phyloP scores from a whole-genome alignment of 352 stramenopile species.

The Globisporangium carolinianum region DNA sequence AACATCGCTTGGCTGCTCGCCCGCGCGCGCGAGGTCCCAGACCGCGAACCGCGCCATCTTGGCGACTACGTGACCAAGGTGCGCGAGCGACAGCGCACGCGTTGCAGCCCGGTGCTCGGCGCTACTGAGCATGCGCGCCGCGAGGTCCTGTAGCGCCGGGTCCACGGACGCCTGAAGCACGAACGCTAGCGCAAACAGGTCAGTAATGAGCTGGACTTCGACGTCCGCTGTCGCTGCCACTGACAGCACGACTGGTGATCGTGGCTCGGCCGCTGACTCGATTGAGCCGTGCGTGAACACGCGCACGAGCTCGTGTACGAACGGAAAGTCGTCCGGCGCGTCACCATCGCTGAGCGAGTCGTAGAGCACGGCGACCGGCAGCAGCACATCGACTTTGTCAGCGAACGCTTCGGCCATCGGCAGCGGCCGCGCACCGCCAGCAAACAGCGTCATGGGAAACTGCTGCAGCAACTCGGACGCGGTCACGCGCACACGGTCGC shows the following conservation, averaged over 20 bases:
- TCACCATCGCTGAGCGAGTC: conserved; percentile 21
- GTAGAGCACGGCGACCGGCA: conserved; percentile 38
- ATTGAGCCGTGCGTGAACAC: not conserved
- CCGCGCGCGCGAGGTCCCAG: conserved; percentile 34
- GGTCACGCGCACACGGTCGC: not conserved
- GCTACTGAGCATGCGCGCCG: conserved; percentile 30
- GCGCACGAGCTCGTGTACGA: conserved; percentile 25
- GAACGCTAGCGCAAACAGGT: conserved; percentile 69
- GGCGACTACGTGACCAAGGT: conserved; percentile 51
- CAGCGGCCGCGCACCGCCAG: not conserved
- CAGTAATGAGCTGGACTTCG: conserved; percentile 56
- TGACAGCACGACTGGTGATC: too few species aligned
- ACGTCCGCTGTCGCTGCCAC: conserved; percentile 7
- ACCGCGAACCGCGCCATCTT: conserved; percentile 68
- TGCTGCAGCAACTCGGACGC: conserved; percentile 17
- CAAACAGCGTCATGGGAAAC: conserved; percentile 27
- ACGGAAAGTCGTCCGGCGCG: conserved; percentile 15
- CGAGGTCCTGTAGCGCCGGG: conserved; percentile 24
- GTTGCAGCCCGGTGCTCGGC: conserved; percentile 39
- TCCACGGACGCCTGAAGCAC: conserved; percentile 25
- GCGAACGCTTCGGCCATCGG: conserved; percentile 7
- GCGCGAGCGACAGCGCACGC: conserved; percentile 35
- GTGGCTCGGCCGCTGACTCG: not conserved
- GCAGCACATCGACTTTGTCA: conserved; percentile 42
- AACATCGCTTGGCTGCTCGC: conserved; percentile 18